Evolutionary conservation across 2,329 filamentous ascomycete species (phyloP).

Genomic region (Exophiala alcalophila): DNA sequence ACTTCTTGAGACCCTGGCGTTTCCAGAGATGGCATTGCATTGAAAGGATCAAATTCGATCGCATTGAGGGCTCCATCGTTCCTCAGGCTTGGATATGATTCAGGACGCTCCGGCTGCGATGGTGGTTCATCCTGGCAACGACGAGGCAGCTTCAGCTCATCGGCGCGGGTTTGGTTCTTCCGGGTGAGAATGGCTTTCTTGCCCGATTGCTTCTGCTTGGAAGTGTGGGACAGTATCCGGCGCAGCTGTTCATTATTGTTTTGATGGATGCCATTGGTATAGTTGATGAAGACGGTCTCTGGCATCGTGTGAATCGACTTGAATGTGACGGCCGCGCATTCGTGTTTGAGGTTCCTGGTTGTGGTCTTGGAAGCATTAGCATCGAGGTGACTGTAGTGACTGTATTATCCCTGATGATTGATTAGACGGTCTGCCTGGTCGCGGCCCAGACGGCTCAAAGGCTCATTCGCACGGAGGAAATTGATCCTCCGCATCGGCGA

Average conservation of each 20-base stretch:
- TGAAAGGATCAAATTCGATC: constrained; percentile 1
- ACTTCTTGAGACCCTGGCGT: neutral
- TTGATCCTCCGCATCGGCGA: no score
- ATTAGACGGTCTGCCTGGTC: no score
- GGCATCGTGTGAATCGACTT: no score
- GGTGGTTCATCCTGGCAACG: constrained; percentile 31
- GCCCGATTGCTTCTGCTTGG: constrained; percentile 2
- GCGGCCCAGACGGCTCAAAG: no score
- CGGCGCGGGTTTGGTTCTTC: constrained; percentile 30
- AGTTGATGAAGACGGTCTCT: constrained; percentile 10
- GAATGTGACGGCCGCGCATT: no score
- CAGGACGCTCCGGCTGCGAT: neutral
- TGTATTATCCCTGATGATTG: no score
- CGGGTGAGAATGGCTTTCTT: no score
- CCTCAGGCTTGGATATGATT: neutral
- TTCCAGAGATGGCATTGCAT: constrained; percentile 4
- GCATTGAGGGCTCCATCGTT: neutral
- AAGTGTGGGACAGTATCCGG: constrained; percentile 4
- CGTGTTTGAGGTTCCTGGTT: no score
- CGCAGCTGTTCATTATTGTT: constrained; percentile 11
- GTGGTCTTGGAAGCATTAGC: no score
- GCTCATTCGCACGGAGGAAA: no score
- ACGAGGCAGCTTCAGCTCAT: constrained; percentile 33
- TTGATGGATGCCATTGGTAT: constrained; percentile 9
- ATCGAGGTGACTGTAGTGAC: no score